Base-by-base conservation (phyloP, 768 basidiomycete genomes). In the Udeniomyces megalosporus region DNA sequence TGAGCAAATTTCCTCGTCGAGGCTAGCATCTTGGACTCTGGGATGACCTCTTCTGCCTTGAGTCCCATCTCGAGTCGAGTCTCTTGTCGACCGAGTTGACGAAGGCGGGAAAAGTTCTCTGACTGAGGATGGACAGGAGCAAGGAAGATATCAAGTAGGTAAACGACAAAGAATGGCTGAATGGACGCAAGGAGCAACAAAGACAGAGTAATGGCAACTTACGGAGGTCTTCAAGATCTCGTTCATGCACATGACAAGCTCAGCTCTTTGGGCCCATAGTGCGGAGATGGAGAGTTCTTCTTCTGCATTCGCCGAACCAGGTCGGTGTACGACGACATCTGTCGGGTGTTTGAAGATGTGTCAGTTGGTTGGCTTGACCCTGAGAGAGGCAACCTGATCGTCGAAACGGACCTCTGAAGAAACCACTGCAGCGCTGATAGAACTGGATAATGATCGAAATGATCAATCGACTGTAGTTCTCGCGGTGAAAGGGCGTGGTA, bases 401-500 rank as follows among this genome's bases (percentile, higher is more conserved):
- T 0, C 28, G 28, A 5, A 12, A 47, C 67, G 61, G n/a, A 69
- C 81, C 80, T 66, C 89, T 85, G 71, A 88, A 95, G 44, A 83
- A 80, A 69, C 90, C 85, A 67, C 87, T 89, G 67, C 90, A 96
- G 29, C 86, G 82, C 70, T 95, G 89, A 69, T 96, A 95, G 71
- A 93, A 95, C 72, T 95, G 91, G 45, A 93, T 89, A 61, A 96
- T 85, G 58, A 97, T 85, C 17, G 86, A 84, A 34, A 97, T 80
- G 61, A 97, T 92, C 32, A 97, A 77, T n/a, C 89, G 81, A 20
- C 88, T 84, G 71, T 96, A 95, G 70, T 84, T 91, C 73, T 97
- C 93, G 64, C 84, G 80, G 70, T 96, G 93, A 75, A 97, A 97
- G 0, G 92, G 91, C 20, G 88, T 90, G 5, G 82, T 84, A 61